Base-by-base conservation (phyloP, 768 basidiomycete species). In the Calocybe indica region DNA sequence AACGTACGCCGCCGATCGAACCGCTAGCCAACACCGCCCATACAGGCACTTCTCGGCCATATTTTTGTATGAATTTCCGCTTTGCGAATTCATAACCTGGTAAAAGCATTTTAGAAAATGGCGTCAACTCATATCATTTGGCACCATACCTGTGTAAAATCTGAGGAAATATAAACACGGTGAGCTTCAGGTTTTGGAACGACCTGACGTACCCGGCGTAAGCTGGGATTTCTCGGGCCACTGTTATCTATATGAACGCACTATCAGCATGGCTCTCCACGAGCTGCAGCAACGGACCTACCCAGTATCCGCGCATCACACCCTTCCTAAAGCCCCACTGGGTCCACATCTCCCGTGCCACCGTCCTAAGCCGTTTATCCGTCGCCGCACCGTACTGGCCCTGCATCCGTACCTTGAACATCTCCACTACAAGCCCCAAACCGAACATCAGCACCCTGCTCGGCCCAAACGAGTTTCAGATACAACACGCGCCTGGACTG, bases 321-420 rank as follows among this genome's bases (percentile, higher is more conserved):
- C 96, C 96, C 53, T 82, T 75, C 46, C 81, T 69, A 52, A 98
- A 83, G 0, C 96, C 95, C 77, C 85, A 92, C 51, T 90, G 70
- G 30, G 60, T 65, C 85, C 91, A 96, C 84, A 93, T 91, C 54
- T 94, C 92, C 14, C 67, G 70, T 11, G 79, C 80, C 7, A 97
- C 75, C 6, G 69, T 74, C 33, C 84, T 68, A 28, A 99, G 72
- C 36, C 80, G 77, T 64, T 94, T 86, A 62, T 97, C 93, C 7
- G 77, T 74, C 9, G 80, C 73, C 3, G 73, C 75, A 8, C 94
- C 95, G 56, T 96, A 95, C 61, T 97, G 90, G 6, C 88, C 93
- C 66, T 96, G 94, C 95, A 96, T 96, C 12, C 90, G 79, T 29
- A 97, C 91, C 67, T 99, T 98, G 73, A 97, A 97, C 88, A 98